Evolutionary conservation across 2,329 filamentous ascomycete genomes (phyloP).

Genomic region (Ophiostoma sp.): DNA sequence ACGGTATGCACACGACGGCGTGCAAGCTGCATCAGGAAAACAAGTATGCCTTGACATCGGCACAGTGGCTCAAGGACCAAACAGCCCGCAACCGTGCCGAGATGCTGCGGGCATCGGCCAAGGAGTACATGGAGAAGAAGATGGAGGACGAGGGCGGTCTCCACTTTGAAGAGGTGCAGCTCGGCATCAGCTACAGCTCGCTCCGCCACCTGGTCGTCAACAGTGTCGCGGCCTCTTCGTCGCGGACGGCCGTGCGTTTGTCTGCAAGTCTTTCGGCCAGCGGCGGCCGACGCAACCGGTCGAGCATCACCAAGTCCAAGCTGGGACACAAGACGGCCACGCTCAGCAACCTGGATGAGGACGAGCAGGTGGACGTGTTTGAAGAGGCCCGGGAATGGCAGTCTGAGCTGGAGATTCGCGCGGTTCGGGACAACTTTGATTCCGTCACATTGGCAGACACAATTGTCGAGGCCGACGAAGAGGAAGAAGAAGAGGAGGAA

Average conservation of each 20-base stretch:
- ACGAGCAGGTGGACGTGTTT: constrained; percentile 27
- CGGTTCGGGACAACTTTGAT: background rate
- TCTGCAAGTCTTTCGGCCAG: constrained; percentile 11
- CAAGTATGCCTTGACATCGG: constrained; percentile 17
- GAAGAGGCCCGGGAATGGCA: constrained; percentile 23
- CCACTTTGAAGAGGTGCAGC: constrained; percentile 35
- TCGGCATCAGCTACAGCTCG: constrained; percentile 33
- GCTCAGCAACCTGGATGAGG: constrained; percentile 10
- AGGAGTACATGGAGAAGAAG: constrained; percentile 5
- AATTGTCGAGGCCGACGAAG: constrained; percentile 22
- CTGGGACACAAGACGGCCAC: background rate
- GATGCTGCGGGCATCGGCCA: background rate
- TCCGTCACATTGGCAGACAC: constrained; percentile 10
- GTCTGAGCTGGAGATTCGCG: background rate
- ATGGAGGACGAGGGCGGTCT: constrained; percentile 26
- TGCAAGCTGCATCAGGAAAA: constrained; percentile 34
- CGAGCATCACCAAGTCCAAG: constrained; percentile 13
- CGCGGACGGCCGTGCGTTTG: constrained; percentile 36
- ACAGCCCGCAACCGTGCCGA: background rate
- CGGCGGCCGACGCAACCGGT: background rate
- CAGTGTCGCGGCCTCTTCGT: constrained; percentile 36
- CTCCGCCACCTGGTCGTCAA: constrained; percentile 36
- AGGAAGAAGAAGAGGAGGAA: constrained; percentile 3
- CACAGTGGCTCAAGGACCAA: constrained; percentile 19
- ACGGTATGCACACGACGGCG: constrained; percentile 30